Conservation (phyloP, 345 rosid species). For the Salix exigua region DNA sequence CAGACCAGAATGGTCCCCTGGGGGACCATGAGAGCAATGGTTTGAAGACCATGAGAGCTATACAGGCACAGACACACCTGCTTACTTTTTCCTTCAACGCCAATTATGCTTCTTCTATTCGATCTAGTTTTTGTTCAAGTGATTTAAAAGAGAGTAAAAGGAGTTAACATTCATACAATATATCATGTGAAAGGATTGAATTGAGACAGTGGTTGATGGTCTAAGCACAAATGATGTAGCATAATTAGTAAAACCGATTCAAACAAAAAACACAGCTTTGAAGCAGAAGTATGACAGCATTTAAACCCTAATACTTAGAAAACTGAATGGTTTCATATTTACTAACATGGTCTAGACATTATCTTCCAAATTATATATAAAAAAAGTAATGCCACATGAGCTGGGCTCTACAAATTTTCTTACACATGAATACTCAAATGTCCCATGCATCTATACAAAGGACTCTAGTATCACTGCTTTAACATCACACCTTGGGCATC, state of each 20-base stretch:
- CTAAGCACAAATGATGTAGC: neutral
- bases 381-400: neutral
- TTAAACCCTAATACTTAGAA: no score
- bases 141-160: neutral
- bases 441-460: no score
- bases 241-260: no score
- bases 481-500: no score
- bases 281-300: no score
- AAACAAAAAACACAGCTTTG: no score
- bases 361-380: neutral
- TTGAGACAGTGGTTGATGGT: neutral
- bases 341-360: neutral
- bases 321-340: neutral
- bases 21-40: constrained; percentile 13
- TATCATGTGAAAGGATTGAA: neutral
- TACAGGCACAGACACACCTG: neutral
- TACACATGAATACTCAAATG: no score
- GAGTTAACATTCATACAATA: neutral
- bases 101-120: neutral
- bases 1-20: constrained; percentile 16
- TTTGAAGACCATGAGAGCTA: neutral
- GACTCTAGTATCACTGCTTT: no score
- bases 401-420: no score
- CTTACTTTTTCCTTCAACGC: neutral
- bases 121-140: neutral